Base-by-base conservation (phyloP, 306 rosid genomes). In the Lagenaria siceraria region DNA sequence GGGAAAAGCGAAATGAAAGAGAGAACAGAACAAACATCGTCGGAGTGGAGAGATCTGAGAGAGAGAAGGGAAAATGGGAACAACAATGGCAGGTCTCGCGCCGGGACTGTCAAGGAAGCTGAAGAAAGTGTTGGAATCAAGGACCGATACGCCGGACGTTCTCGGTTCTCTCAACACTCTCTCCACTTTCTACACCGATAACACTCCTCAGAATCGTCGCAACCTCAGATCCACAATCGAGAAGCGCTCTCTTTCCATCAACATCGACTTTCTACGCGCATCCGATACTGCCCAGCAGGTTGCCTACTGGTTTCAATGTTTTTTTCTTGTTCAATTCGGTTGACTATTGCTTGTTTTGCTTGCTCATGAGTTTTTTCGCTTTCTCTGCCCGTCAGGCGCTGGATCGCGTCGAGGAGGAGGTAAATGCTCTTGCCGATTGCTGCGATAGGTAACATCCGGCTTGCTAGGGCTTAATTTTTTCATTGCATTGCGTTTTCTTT, bases 101-200 rank as follows among this genome's bases (percentile, higher is more conserved):
- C 96, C 97, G 70, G 96, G 99, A 43, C 89, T 95, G 3, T 95
- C 97, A 7, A 92, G 97, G 91, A 95, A 95, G 83, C 91, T 95
- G 87, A 95, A 92, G 93, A 95, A 95, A 83, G 97, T 95, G 64
- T 78, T 92, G 84, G 99, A 92, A 43, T 90, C 91, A 29, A 85
- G 89, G 78, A 90, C 91, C 27, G 99, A 95, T 61, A 83, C 97
- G 9, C 97, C 97, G 46, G 96, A 95, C 80, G 87, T 92, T 6
- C 75, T 95, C 78, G 87, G 91, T 22, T 95, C 99, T 7, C 92
- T 95, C 71, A 82, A 85, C 83, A 90, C 99, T 0, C 89, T 95
- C 25, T 95, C 99, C 72, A 78, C 97, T 33, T 95, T 95, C 92
- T 90, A 92, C 85, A 79, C 84, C 29, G 96, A 90, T 0, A 92